A percentile compares a stretch with the other conserved stretches of the same genome.
phyloP scores from a whole-genome alignment of 371 early-diverging fungal species.

The Rhizopus arrhizus region DNA sequence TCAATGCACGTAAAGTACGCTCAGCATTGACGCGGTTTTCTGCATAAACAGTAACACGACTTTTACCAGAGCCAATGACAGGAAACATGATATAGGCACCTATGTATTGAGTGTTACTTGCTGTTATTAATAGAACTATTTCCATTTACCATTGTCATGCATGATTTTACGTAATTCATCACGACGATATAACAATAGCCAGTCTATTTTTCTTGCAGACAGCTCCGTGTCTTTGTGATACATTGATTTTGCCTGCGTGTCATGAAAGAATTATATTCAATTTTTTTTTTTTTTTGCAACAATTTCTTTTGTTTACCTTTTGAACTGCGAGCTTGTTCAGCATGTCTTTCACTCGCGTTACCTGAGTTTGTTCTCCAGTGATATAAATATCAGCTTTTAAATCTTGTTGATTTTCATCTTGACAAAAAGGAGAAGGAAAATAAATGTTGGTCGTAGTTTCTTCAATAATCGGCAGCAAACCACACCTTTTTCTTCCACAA shows the following conservation, averaged over 20 bases:
- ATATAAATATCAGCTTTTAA: conserved; percentile 36
- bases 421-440: conserved; percentile 65
- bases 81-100: conserved; percentile 67
- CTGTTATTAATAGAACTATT: too few species aligned
- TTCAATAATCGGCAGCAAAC: conserved; percentile 71
- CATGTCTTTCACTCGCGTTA: conserved; percentile 51
- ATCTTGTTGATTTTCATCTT: conserved; percentile 24
- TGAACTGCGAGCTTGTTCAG: conserved; percentile 45
- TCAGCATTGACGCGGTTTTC: conserved; percentile 75
- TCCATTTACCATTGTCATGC: conserved; percentile 69
- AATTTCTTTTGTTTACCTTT: conserved; percentile 35
- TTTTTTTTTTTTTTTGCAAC: not conserved
- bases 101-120: conserved; percentile 4
- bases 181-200: conserved; percentile 68
- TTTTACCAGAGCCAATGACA: conserved; percentile 57
- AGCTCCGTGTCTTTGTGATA: conserved; percentile 46
- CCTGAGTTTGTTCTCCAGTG: conserved; percentile 43
- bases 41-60: conserved; percentile 62
- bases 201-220: conserved; percentile 72
- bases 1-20: conserved; percentile 70
- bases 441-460: conserved; percentile 78
- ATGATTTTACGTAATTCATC: conserved; percentile 70
- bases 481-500: conserved; percentile 74
- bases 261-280: conserved; percentile 5
- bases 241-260: conserved; percentile 47